Conservation (phyloP, 2,329 filamentous ascomycete species). For the Colletotrichum gloeosporioides region DNA sequence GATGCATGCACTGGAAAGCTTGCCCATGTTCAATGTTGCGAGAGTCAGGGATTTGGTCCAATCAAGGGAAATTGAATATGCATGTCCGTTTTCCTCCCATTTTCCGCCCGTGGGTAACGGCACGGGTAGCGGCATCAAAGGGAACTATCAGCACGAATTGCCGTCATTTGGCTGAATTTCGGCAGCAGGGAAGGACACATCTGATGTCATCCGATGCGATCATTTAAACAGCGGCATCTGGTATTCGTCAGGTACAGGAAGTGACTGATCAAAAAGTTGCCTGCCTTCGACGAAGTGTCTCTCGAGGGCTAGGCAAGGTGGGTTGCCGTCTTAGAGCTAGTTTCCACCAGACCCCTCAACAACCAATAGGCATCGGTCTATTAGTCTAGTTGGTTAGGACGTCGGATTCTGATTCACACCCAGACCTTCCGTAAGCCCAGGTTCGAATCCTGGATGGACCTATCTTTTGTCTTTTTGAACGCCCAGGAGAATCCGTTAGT, state of each 20-base stretch:
- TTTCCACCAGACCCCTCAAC: background rate
- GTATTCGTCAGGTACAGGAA: background rate
- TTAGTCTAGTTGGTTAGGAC: slow-evolving; percentile 24
- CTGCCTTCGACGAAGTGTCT: background rate
- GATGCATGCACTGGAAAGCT: background rate
- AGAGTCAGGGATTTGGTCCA: background rate
- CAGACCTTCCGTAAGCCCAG: slow-evolving; percentile 19
- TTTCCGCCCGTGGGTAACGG: background rate
- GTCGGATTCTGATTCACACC: slow-evolving; percentile 18
- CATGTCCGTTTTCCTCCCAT: background rate
- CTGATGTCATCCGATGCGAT: background rate
- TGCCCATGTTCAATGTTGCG: slow-evolving; percentile 5
- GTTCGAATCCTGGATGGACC: slow-evolving; percentile 24
- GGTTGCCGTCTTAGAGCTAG: accelerated
- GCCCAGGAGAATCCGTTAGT: background rate
- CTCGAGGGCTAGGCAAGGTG: background rate
- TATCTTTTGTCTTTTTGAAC: background rate
- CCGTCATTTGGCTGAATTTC: background rate
- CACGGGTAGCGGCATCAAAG: background rate
- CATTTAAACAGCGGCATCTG: background rate
- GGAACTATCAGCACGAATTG: background rate
- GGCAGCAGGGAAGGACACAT: background rate
- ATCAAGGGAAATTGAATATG: background rate
- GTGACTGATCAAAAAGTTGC: background rate
- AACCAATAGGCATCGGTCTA: background rate